Evolutionary conservation across 2,329 filamentous ascomycete species (phyloP).

Genomic region (Claviceps spartinae): DNA sequence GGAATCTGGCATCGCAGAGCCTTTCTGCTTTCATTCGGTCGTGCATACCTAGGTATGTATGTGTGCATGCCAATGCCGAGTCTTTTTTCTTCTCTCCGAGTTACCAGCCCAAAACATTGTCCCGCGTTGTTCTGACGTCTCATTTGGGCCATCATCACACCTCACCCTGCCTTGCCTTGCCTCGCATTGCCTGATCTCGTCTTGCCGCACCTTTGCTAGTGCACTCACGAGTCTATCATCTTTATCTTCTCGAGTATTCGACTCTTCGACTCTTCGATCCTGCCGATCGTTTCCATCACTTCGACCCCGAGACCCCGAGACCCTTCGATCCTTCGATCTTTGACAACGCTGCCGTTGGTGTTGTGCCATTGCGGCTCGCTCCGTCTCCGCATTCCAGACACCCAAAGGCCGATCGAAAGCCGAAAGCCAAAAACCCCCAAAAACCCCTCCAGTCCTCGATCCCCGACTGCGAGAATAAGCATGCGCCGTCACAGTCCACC

Average conservation of each 20-base stretch:
- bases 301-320: too few species aligned
- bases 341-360: not conserved
- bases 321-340: not conserved
- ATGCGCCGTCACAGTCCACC: conserved; percentile 1
- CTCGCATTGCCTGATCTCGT: too few species aligned
- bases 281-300: too few species aligned
- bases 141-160: not conserved
- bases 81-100: not conserved
- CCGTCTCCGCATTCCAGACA: conserved; percentile 5
- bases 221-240: too few species aligned
- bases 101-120: not conserved
- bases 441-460: too few species aligned
- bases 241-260: too few species aligned
- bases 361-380: not conserved
- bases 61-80: not conserved
- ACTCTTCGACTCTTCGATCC: too few species aligned
- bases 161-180: not conserved
- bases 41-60: too few species aligned
- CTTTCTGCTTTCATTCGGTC: not conserved
- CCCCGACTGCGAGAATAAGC: not conserved
- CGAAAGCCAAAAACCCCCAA: too few species aligned
- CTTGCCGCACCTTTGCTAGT: too few species aligned
- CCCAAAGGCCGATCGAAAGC: not conserved
- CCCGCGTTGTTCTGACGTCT: not conserved
- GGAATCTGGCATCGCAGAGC: conserved; percentile 6